Base-by-base conservation (phyloP, 495 filamentous ascomycete genomes). In the Tuber umbilicatum region DNA sequence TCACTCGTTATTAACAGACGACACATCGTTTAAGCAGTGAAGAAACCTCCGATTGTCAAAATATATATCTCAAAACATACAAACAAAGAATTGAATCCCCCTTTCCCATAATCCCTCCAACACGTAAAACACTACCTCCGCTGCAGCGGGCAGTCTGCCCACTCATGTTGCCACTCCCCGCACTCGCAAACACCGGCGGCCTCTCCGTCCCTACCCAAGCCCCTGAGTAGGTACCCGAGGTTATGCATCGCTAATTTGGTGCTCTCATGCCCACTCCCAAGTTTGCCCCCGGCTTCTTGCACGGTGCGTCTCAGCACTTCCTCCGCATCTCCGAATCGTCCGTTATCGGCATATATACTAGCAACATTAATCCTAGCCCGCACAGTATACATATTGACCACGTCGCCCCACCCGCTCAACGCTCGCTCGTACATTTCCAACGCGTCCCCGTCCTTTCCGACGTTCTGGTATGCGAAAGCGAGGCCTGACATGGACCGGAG, bases 1-100 rank as follows among this genome's bases (percentile, higher is more conserved):
- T 60, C n/a, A 14, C 14, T 6, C 55, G 27, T 64, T 50, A 4
- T n/a, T 31, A 17, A 14, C 27, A 64, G 55, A 64, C 12, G 55
- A 31, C 55, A 64, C 55, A 35, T 19, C 27, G 27, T 64, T 64
- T 35, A 35, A 35, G 55, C 3, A 35, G 27, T 64, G 19, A 64
- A 14, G 55, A 35, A 64, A 64, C 14, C 55, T 55, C 47, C 5
- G 31, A 64, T 64, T 64, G 55, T 64, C 55, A 64, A 64, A 64
- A 64, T 64, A 64, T 64, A 64, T 64, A 64, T 64, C 55, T 35
- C 55, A 35, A 64, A 64, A 64, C 55, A 35, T 64, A 64, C 55
- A 64, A 31, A 64, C 55, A 64, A 64, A 64, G 55, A 64, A 64
- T 64, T 16, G 55, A 64, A 64, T 35, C 27, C n/a, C 55, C 55